Evolutionary conservation across 2,329 filamentous ascomycete genomes (phyloP).

Genomic region (Monilinia laxa): DNA sequence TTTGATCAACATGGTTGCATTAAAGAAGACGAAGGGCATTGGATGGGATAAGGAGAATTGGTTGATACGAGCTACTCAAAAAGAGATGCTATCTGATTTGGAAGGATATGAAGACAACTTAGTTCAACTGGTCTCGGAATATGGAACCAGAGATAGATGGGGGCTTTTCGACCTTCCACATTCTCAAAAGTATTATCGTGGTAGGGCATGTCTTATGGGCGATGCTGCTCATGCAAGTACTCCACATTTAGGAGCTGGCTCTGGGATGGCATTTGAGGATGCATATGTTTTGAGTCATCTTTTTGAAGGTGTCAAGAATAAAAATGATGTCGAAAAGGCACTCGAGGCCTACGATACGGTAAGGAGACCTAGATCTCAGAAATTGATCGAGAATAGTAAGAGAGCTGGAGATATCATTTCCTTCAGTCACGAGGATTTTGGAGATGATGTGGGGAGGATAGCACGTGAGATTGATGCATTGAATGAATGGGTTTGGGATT

Average conservation of each 20-base stretch:
- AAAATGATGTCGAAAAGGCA: conserved; percentile 42
- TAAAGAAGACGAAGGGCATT: conserved; percentile 1
- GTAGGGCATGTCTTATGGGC: conserved; percentile 50
- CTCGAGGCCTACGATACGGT: conserved; percentile 51
- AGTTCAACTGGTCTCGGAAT: conserved; percentile 17
- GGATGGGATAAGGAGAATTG: conserved; percentile 41
- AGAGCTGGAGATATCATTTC: conserved; percentile 37
- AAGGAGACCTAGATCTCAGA: conserved; percentile 40
- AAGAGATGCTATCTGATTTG: conserved; percentile 45
- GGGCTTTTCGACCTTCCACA: conserved; percentile 47
- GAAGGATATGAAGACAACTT: conserved; percentile 43
- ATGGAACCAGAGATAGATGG: conserved; percentile 44
- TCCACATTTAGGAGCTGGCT: conserved; percentile 58
- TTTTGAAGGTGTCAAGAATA: conserved; percentile 43
- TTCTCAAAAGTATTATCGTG: conserved; percentile 41
- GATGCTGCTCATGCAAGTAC: conserved; percentile 64
- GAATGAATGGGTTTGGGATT: conserved; percentile 41
- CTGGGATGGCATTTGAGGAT: conserved; percentile 58
- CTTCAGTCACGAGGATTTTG: conserved; percentile 44
- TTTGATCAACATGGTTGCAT: conserved; percentile 24
- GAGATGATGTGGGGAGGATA: conserved; percentile 41
- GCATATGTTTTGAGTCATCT: conserved; percentile 47
- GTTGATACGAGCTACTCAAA: conserved; percentile 43
- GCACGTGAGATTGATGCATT: conserved; percentile 39
- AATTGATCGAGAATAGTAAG: conserved; percentile 24